Evolutionary conservation across 1,284 basidiomycete species (phyloP).

Genomic region (Paramarasmius palmivorus): DNA sequence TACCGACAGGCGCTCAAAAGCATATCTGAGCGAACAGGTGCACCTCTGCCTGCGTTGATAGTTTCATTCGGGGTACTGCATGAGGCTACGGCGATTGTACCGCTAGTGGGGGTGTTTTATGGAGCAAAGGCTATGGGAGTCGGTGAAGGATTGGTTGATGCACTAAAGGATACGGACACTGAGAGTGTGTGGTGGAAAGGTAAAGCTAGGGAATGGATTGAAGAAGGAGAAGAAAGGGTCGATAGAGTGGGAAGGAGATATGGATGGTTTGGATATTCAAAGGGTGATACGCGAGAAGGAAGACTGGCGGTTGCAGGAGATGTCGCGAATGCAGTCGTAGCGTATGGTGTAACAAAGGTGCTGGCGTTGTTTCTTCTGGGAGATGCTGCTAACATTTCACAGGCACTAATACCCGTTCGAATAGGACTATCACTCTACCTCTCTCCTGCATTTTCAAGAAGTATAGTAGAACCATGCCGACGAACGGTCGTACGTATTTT

Average conservation of each 20-base stretch:
- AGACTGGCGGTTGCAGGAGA: constrained; percentile 56
- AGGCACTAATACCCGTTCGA: constrained; percentile 80
- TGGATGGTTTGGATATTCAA: constrained; percentile 80
- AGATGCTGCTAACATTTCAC: constrained; percentile 12
- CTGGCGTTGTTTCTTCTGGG: constrained; percentile 14
- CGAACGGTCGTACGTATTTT: constrained; percentile 13
- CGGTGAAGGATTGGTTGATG: constrained; percentile 64
- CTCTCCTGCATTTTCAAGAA: constrained; percentile 74
- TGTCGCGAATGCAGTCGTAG: constrained; percentile 77
- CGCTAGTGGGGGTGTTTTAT: constrained; percentile 78
- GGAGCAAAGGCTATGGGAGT: constrained; percentile 67
- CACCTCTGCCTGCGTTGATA: constrained; percentile 76
- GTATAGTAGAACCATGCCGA: constrained; percentile 58
- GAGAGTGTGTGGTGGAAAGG: constrained; percentile 36
- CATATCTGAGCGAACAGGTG: constrained; percentile 62
- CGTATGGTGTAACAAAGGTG: constrained; percentile 86
- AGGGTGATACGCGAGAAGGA: constrained; percentile 36
- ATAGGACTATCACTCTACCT: constrained; percentile 76
- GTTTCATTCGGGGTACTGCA: constrained; percentile 85
- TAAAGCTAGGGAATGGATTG: constrained; percentile 59
- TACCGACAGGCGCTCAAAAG: constrained; percentile 57
- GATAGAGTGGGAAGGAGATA: constrained; percentile 76
- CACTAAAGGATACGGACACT: constrained; percentile 6
- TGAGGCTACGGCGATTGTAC: constrained; percentile 83
- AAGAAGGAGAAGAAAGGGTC: constrained; percentile 74